Evolutionary conservation across 2,329 filamentous ascomycete genomes (phyloP).

Genomic region (Scytalidium sp.): DNA sequence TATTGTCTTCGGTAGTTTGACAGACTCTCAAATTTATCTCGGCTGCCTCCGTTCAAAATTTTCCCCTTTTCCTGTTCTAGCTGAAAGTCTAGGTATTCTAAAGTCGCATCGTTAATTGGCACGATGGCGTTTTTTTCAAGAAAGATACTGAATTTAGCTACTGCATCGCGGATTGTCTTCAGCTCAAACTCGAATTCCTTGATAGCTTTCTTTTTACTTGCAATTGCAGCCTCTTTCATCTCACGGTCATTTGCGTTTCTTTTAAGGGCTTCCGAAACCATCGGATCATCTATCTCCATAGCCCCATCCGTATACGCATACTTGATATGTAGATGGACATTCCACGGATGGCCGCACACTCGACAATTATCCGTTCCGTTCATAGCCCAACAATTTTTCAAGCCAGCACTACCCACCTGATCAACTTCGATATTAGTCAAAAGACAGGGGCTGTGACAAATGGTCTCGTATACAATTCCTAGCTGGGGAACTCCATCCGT

Average conservation of each 20-base stretch:
- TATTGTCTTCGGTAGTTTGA: constrained; percentile 17
- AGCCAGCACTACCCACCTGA: constrained; percentile 17
- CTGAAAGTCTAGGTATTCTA: constrained; percentile 35
- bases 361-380: constrained; percentile 14
- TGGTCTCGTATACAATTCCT: constrained; percentile 24
- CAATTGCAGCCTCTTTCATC: constrained; percentile 20
- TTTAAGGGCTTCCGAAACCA: constrained; percentile 22
- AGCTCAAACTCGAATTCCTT: constrained; percentile 26
- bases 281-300: too few relatives aligned
- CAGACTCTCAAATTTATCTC: constrained; percentile 18
- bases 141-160: constrained; percentile 35
- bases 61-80: constrained; percentile 35
- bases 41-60: constrained; percentile 23
- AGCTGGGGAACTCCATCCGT: constrained; percentile 18
- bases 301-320: too few relatives aligned
- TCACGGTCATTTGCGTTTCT: too few relatives aligned
- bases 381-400: constrained; percentile 29
- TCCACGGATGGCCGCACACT: constrained; percentile 31
- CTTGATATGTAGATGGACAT: constrained; percentile 33
- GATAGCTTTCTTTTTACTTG: constrained; percentile 23
- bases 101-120: constrained; percentile 37
- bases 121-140: constrained; percentile 35
- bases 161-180: constrained; percentile 29
- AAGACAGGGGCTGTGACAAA: constrained; percentile 30
- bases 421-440: constrained; percentile 25